These are phyloP conservation scores for Alternaria angustiovoidea DNA, from an alignment of 2,329 filamentous ascomycete species.

Conservation along the genomic window DNA sequence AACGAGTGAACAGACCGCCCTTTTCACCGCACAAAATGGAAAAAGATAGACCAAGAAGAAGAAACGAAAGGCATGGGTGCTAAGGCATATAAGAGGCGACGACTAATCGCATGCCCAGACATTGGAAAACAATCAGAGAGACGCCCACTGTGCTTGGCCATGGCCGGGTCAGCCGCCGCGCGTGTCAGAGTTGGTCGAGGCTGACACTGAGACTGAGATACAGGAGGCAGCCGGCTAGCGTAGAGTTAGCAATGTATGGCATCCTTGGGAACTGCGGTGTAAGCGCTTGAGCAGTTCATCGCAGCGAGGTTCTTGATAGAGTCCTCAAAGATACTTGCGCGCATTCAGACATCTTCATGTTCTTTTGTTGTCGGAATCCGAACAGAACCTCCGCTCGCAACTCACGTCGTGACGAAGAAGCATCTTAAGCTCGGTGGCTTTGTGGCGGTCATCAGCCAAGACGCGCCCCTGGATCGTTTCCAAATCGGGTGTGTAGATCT, in stretches of 20 bases:
- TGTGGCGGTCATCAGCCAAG: conserved; percentile 12
- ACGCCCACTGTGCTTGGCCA: conserved; percentile 19
- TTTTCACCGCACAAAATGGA: conserved; percentile 17
- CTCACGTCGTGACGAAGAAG: not conserved
- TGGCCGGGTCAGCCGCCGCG: conserved; percentile 15
- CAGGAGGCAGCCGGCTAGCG: conserved; percentile 5
- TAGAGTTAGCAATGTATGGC: not conserved
- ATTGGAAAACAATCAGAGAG: not conserved
- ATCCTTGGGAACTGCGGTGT: not conserved
- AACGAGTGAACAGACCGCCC: conserved; percentile 25
- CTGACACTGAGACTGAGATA: not conserved
- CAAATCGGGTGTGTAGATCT: conserved; percentile 9
- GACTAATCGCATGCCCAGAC: conserved; percentile 9
- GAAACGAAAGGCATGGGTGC: not conserved
- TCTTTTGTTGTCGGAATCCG: not conserved
- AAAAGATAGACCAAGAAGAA: conserved; percentile 11
- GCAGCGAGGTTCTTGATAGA: not conserved
- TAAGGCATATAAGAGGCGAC: conserved; percentile 11
- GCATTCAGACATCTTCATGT: not conserved
- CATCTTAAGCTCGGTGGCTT: not conserved
- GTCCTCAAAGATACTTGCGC: not conserved
- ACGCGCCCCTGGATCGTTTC: conserved; percentile 4
- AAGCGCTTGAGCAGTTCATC: not conserved
- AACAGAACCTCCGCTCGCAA: not conserved
- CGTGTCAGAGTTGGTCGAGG: conserved; percentile 14